A percentile compares a stretch with the other conserved stretches of the same genome.
phyloP scores from a whole-genome alignment of 768 basidiomycete species.

The Floccularia luteovirens region DNA sequence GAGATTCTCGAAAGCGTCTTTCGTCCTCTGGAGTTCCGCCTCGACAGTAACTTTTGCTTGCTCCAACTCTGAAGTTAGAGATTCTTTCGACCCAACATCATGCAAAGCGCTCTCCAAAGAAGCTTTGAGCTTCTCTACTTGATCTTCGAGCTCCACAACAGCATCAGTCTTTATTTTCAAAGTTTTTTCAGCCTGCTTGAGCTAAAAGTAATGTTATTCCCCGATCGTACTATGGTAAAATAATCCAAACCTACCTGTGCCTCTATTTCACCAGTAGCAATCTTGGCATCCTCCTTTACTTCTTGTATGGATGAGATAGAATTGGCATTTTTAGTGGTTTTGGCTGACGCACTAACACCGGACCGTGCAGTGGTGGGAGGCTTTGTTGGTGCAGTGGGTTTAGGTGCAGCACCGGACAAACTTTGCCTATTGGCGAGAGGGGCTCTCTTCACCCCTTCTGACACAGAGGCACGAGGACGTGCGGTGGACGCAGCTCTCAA shows the following conservation, averaged over 20 bases:
- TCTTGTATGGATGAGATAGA: slow-evolving; percentile 76
- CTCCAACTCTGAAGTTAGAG: slow-evolving; percentile 37
- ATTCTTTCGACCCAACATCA: slow-evolving; percentile 40
- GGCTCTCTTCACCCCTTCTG: slow-evolving; percentile 55
- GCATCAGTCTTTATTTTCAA: slow-evolving; percentile 44
- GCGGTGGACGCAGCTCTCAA: slow-evolving; percentile 31
- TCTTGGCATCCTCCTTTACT: slow-evolving; percentile 52
- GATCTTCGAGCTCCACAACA: slow-evolving; percentile 44
- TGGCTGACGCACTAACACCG: slow-evolving; percentile 25
- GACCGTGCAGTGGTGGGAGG: slow-evolving; percentile 18
- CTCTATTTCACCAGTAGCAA: slow-evolving; percentile 49
- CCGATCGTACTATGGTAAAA: slow-evolving; percentile 1
- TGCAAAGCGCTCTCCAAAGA: slow-evolving; percentile 38
- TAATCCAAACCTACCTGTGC: slow-evolving; percentile 34
- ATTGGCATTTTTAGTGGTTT: slow-evolving; percentile 36
- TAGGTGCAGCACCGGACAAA: slow-evolving; percentile 25
- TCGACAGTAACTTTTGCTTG: slow-evolving; percentile 41
- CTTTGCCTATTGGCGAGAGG: slow-evolving; percentile 33
- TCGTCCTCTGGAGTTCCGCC: slow-evolving; percentile 34
- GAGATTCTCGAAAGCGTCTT: slow-evolving; percentile 29
- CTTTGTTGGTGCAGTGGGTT: slow-evolving; percentile 25
- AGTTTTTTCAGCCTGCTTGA: slow-evolving; percentile 49
- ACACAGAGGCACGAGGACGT: slow-evolving; percentile 61
- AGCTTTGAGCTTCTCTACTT: slow-evolving; percentile 39
- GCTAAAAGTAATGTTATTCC: slow-evolving; percentile 29